These are phyloP conservation scores for Trichoderma sp. DNA, from an alignment of 2,329 filamentous ascomycete species.

Conservation along the genomic window DNA sequence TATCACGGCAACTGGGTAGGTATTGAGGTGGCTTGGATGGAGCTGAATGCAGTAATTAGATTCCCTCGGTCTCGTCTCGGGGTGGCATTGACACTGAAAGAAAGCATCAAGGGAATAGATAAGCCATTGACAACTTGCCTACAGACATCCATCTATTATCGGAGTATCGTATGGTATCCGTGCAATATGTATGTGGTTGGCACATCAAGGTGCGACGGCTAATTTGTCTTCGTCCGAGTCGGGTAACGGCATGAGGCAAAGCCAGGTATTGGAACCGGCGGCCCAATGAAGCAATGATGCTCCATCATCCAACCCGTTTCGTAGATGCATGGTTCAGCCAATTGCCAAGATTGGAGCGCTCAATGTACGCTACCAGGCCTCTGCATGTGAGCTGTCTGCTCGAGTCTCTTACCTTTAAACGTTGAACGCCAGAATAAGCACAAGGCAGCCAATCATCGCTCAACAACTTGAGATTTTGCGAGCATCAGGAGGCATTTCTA, in stretches of 20 bases:
- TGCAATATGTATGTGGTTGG: neutral
- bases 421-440: neutral
- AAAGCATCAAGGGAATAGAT: neutral
- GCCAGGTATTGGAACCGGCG: neutral
- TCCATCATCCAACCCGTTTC: neutral
- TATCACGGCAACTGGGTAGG: neutral
- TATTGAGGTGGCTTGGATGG: neutral
- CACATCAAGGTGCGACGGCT: neutral
- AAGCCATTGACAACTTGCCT: neutral
- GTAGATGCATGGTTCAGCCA: neutral
- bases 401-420: neutral
- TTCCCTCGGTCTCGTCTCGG: neutral
- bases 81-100: neutral
- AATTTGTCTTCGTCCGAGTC: neutral
- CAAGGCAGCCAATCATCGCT: neutral
- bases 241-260: neutral
- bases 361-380: neutral
- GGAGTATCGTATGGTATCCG: neutral
- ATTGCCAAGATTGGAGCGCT: constrained; percentile 6
- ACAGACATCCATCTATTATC: too few species aligned
- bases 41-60: neutral
- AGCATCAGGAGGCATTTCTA: neutral
- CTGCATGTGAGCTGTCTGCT: constrained; percentile 4
- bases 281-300: constrained; percentile 2
- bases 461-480: neutral